Evolutionary conservation across 805 yeast genomes (phyloP).

Genomic region (Starmerella sirachaensis): DNA sequence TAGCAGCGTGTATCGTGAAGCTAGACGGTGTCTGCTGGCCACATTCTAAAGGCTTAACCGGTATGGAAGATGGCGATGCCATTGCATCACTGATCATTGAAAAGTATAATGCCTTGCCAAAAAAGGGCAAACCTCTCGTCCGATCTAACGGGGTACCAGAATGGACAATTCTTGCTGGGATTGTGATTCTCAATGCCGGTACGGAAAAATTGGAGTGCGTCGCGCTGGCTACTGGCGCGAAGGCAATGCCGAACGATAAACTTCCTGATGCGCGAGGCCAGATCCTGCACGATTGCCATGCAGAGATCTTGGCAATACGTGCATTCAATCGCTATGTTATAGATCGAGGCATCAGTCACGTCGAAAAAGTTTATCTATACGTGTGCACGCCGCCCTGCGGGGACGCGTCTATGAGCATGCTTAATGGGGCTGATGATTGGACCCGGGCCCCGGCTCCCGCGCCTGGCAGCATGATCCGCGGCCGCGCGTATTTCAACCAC

Average conservation of each 20-base stretch:
- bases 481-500: slow-evolving; percentile 18
- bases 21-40: too few species aligned
- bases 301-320: slow-evolving; percentile 67
- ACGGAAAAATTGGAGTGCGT: slow-evolving; percentile 29
- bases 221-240: slow-evolving; percentile 69
- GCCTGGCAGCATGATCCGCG: slow-evolving; percentile 13
- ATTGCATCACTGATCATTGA: slow-evolving; percentile 22
- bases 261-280: slow-evolving; percentile 41
- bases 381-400: slow-evolving; percentile 21
- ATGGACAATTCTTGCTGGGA: slow-evolving; percentile 75
- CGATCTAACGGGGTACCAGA: slow-evolving; percentile 58
- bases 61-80: slow-evolving; percentile 17
- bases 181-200: slow-evolving; percentile 34
- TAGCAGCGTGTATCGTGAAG: too few species aligned
- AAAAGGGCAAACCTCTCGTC: slow-evolving; percentile 44
- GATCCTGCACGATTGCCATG: slow-evolving; percentile 79
- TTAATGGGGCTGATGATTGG: slow-evolving; percentile 28
- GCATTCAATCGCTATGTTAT: slow-evolving; percentile 53
- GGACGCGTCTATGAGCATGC: slow-evolving; percentile 43
- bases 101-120: slow-evolving; percentile 23
- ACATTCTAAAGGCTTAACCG: too few species aligned
- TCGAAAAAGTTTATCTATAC: slow-evolving; percentile 15
- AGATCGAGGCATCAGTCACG: slow-evolving; percentile 9
- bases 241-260: slow-evolving; percentile 48
- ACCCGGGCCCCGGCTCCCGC: slow-evolving; percentile 6